phyloP scores from a whole-genome alignment of 2,329 filamentous ascomycete species.

The Xylariaceae sp. region DNA sequence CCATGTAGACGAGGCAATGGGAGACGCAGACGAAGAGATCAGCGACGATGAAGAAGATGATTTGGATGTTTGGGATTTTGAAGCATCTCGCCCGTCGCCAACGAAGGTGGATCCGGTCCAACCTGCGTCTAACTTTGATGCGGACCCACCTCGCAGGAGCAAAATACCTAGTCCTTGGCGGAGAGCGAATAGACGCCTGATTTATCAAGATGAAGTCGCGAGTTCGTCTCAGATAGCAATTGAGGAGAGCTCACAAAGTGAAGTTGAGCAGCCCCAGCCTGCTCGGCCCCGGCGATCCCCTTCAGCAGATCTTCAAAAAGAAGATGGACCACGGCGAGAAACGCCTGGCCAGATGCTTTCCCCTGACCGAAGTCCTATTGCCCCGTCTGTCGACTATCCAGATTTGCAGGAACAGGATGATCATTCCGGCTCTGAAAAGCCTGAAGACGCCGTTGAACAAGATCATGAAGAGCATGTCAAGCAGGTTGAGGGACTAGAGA shows the following conservation, averaged over 20 bases:
- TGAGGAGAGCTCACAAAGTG: constrained; percentile 26
- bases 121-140: constrained; percentile 15
- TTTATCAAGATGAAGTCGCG: constrained; percentile 32
- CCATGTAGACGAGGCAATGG: constrained; percentile 17
- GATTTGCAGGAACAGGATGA: too few relatives aligned
- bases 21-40: constrained; percentile 12
- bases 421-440: too few relatives aligned
- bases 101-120: constrained; percentile 20
- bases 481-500: constrained; percentile 4
- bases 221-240: constrained; percentile 32
- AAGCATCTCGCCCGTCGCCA: constrained; percentile 48
- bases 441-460: constrained; percentile 1
- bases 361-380: too few relatives aligned
- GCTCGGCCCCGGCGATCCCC: constrained; percentile 9
- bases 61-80: constrained; percentile 54
- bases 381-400: too few relatives aligned
- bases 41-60: constrained; percentile 29
- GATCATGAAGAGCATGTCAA: constrained; percentile 2
- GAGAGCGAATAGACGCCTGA: constrained; percentile 28
- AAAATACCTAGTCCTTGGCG: constrained; percentile 42
- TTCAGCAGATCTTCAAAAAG: too few relatives aligned
- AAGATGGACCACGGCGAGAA: too few relatives aligned
- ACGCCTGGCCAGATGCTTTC: too few relatives aligned
- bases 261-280: constrained; percentile 18
- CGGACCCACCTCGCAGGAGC: constrained; percentile 24